Base-by-base conservation (phyloP, 1,284 basidiomycete genomes). In the Boletellus deceptivus region DNA sequence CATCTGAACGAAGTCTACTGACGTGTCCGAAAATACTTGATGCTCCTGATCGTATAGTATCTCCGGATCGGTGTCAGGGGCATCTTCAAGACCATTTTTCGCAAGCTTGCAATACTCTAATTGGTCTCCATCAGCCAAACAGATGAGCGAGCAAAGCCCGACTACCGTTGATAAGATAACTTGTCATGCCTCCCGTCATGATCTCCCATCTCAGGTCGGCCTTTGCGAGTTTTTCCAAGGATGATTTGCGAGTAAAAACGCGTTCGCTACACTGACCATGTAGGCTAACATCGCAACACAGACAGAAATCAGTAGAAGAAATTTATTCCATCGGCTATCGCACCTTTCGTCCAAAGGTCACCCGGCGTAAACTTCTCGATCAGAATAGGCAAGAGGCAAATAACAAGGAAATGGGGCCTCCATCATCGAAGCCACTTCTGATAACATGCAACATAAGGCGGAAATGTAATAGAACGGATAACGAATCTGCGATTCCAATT, bases 71-170 rank as follows among this genome's bases (percentile, higher is more conserved):
- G 55, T 58, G 3, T 65, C 61, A 3, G 59, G 55, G 6, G 55
- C 61, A 49, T 66, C 57, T 9, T 69, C 57, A 2, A 73, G 62
- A 3, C 49, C 46, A 1, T 59, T 47, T 29, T 55, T 59, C 10
- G 69, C 64, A n/a, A n/a, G n/a, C 24, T 63, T 65, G 40, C 57
- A 45, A 43, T 71, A 72, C 37, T 73, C 72, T 73, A 46, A 22
- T 27, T 13, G n/a, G 24, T 11, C 24, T 24, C 13, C 20, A 29
- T 50, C 16, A 55, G 36, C 34, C n/a, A 14, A 17, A 33, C 10
- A 18, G 16, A 8, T 1, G 33, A 11, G 10, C 5, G 6, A 34
- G 8, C 24, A 34, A 20, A 34, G 13, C 3, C 6, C 9, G 27
- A 29, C 29, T 41, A 72, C 72, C 70, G 34, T 59, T 46, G 10